Percentiles rank a stretch among this genome's conserved stretches.
phyloP scores from a whole-genome alignment of 495 filamentous ascomycete species.

The Tetracladium marchalianum region DNA sequence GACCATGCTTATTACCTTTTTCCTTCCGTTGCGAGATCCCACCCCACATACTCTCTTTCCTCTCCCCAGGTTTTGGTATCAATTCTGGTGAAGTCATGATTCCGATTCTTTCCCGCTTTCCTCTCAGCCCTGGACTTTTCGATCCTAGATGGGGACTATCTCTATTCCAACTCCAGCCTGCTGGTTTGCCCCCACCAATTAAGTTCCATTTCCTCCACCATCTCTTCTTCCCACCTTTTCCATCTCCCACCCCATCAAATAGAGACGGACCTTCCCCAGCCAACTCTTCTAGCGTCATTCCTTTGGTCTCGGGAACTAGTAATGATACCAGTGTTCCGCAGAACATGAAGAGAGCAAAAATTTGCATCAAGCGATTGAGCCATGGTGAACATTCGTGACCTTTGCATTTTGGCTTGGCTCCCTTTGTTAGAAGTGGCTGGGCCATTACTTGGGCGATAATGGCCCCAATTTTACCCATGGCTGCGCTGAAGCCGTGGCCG shows the following conservation, averaged over 20 bases:
- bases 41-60: neutral
- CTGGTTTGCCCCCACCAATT: conserved; percentile 12
- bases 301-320: conserved; percentile 53
- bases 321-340: conserved; percentile 27
- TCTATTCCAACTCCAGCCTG: conserved; percentile 3
- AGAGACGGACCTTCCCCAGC: conserved; percentile 30
- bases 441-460: conserved; percentile 50
- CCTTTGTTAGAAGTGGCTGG: conserved; percentile 36
- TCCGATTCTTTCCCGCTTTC: conserved; percentile 13
- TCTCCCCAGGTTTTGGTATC: conserved; percentile 9
- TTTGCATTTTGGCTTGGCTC: conserved; percentile 14
- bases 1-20: too few relatives aligned
- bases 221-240: neutral
- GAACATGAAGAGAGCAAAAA: conserved; percentile 18
- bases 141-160: conserved; percentile 6
- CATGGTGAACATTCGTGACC: conserved; percentile 13
- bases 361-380: conserved; percentile 20
- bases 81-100: conserved; percentile 18
- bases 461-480: conserved; percentile 71
- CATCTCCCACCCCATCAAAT: neutral
- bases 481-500: conserved; percentile 77
- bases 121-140: conserved; percentile 8
- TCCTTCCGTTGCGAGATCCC: too few relatives aligned
- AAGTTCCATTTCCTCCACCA: conserved; percentile 9
- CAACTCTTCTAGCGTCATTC: conserved; percentile 49